Conservation (phyloP, 148 eudicot genomes). For the Arbutus unedo region DNA sequence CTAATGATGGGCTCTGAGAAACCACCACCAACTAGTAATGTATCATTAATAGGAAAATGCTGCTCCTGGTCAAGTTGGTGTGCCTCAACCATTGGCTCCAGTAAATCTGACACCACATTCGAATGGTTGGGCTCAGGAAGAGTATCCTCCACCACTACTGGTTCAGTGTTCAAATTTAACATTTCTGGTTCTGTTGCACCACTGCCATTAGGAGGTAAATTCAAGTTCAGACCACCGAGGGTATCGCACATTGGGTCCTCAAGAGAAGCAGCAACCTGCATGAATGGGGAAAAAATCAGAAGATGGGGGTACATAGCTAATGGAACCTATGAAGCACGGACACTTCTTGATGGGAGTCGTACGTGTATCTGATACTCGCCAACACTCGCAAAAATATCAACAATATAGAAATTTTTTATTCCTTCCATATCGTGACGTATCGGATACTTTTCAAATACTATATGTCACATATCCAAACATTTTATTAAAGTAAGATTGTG, state of each 20-base stretch:
- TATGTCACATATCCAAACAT: no score
- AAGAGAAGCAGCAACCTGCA: conserved; percentile 64
- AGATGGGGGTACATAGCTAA: not conserved
- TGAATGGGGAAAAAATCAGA: not conserved
- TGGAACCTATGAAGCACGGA: not conserved
- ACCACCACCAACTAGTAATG: conserved; percentile 30
- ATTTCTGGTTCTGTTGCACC: conserved; percentile 5
- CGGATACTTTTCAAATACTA: no score
- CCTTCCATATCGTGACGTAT: no score
- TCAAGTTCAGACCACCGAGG: conserved; percentile 37
- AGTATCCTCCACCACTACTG: not conserved
- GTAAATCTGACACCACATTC: conserved; percentile 3
- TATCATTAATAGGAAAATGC: conserved; percentile 43
- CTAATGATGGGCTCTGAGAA: not conserved
- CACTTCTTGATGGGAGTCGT: no score
- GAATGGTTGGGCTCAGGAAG: not conserved
- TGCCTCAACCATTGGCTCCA: conserved; percentile 21
- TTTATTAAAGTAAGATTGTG: no score
- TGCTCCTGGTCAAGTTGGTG: conserved; percentile 31
- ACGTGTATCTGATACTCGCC: no score
- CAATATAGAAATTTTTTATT: no score
- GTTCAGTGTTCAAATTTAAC: conserved; percentile 20
- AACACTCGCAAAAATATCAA: no score
- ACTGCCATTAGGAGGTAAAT: conserved; percentile 40
- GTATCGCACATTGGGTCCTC: conserved; percentile 23